These are phyloP conservation scores for Cercospora sojina DNA, from an alignment of 2,329 filamentous ascomycete species.

Conservation along the genomic window DNA sequence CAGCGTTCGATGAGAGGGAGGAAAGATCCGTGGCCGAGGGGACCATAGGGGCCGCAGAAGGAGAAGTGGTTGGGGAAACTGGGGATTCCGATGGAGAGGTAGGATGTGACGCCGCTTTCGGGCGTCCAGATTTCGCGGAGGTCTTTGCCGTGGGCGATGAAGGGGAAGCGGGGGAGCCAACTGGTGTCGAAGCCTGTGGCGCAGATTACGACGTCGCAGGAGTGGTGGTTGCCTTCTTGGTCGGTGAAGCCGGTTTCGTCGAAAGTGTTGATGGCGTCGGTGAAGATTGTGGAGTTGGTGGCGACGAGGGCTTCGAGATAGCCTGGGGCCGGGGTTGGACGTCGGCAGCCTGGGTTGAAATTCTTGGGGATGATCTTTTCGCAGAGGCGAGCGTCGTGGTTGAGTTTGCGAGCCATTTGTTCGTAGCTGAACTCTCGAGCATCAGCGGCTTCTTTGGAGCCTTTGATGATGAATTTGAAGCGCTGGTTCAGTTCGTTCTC, in stretches of 20 bases:
- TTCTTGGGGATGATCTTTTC: conserved; percentile 50
- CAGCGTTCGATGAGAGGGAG: conserved; percentile 45
- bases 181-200: conserved; percentile 42
- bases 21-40: conserved; percentile 43
- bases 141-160: conserved; percentile 33
- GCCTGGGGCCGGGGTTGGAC: conserved; percentile 45
- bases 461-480: conserved; percentile 56
- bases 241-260: conserved; percentile 38
- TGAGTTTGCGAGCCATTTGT: conserved; percentile 45
- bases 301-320: conserved; percentile 45
- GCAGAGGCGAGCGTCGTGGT: conserved; percentile 41
- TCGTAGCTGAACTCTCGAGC: conserved; percentile 43
- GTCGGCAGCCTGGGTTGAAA: conserved; percentile 45
- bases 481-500: conserved; percentile 53
- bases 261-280: conserved; percentile 35
- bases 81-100: conserved; percentile 45
- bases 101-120: conserved; percentile 40
- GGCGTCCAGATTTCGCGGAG: conserved; percentile 42
- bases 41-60: conserved; percentile 46
- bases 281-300: conserved; percentile 39
- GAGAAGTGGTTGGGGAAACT: conserved; percentile 48
- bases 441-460: conserved; percentile 46
- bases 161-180: conserved; percentile 38
- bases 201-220: conserved; percentile 41
- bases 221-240: conserved; percentile 33